Evolutionary conservation across 805 yeast species (phyloP).

Genomic region (Brettanomyces sp.): DNA sequence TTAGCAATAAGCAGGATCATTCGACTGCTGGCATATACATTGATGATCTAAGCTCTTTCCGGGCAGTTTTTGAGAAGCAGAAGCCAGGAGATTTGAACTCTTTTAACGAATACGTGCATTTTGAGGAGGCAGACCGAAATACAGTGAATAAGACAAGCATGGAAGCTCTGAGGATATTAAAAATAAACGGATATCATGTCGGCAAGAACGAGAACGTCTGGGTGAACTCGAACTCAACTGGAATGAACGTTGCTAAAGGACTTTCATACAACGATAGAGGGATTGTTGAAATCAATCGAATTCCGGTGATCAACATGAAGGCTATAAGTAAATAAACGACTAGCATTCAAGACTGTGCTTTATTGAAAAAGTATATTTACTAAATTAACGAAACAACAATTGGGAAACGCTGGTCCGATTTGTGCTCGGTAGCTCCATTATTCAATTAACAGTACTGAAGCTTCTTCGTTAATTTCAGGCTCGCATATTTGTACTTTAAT

Average conservation of each 20-base stretch:
- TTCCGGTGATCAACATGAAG: slow-evolving; percentile 16
- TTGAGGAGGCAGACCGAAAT: slow-evolving; percentile 11
- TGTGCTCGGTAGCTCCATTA: too few relatives aligned
- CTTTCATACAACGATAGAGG: slow-evolving; percentile 10
- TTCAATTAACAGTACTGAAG: too few relatives aligned
- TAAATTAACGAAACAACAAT: too few relatives aligned
- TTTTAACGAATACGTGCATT: slow-evolving; percentile 23
- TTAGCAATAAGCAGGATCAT: slow-evolving; percentile 14
- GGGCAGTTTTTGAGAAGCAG: slow-evolving; percentile 39
- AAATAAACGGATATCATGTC: slow-evolving; percentile 18
- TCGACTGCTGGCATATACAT: slow-evolving; percentile 24
- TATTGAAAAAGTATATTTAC: too few relatives aligned
- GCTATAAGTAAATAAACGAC: neutral
- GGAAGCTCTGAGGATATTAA: slow-evolving; percentile 12
- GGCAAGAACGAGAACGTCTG: slow-evolving; percentile 12
- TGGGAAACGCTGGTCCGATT: too few relatives aligned
- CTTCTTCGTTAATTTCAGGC: too few relatives aligned
- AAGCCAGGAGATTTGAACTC: slow-evolving; percentile 31
- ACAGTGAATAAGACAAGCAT: neutral
- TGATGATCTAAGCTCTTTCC: slow-evolving; percentile 31
- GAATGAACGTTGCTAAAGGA: neutral
- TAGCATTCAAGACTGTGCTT: too few relatives aligned
- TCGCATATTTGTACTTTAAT: too few relatives aligned
- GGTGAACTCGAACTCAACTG: slow-evolving; percentile 7
- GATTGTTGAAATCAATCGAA: slow-evolving; percentile 9